Percentiles rank a stretch among this genome's conserved stretches.
Conservation (phyloP, 345 rosid species). For the Jatropha curcas region DNA sequence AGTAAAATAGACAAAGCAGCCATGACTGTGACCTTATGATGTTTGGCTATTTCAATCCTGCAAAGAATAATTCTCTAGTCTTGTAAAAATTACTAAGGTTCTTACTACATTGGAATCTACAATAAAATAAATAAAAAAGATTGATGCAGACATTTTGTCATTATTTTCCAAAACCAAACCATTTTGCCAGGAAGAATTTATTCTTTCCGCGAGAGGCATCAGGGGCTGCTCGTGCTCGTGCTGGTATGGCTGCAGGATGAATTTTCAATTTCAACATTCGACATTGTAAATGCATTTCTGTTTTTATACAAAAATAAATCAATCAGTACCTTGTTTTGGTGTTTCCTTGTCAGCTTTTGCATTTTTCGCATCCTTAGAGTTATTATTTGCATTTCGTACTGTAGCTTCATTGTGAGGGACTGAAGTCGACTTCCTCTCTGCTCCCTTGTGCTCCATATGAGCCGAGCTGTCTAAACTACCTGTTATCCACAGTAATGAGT, state of each 20-base stretch:
- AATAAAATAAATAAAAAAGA: background rate
- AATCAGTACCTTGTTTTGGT: conserved; percentile 41
- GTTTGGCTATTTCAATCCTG: background rate
- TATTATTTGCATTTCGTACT: conserved; percentile 22
- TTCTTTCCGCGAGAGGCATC: conserved; percentile 47
- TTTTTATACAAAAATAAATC: background rate
- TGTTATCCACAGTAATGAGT: conserved; percentile 11
- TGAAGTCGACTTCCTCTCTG: conserved; percentile 39
- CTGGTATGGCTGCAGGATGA: conserved; percentile 29
- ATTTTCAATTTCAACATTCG: background rate
- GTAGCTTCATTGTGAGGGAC: conserved; percentile 20
- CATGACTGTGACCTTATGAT: background rate
- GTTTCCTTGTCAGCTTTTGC: conserved; percentile 25
- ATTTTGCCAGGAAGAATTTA: conserved; percentile 51
- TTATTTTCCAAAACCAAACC: conserved; percentile 64
- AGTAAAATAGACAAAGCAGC: conserved; percentile 10
- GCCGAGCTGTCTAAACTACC: conserved; percentile 25
- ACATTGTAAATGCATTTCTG: background rate
- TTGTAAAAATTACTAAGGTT: background rate
- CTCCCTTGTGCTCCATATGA: conserved; percentile 24
- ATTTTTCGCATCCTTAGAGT: conserved; percentile 22
- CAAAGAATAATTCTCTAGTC: background rate
- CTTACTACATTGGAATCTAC: background rate
- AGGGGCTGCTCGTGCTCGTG: conserved; percentile 18
- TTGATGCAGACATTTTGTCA: background rate